Conservation (phyloP, 495 filamentous ascomycete species). For the Cercophora newfieldiana region DNA sequence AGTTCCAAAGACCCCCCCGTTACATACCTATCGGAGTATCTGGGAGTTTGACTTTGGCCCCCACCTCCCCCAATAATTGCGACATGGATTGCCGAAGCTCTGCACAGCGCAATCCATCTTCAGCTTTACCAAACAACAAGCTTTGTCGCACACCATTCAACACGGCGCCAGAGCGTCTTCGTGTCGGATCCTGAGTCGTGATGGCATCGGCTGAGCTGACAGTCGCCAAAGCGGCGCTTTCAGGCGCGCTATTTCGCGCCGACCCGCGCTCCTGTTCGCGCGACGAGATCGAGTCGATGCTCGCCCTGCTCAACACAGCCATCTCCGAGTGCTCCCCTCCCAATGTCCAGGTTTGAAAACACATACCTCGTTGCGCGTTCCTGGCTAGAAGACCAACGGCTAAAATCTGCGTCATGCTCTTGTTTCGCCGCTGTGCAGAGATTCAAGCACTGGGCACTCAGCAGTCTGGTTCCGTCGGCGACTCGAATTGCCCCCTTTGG, state of each 20-base stretch:
- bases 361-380: constrained; percentile 52
- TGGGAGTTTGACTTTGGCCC: neutral
- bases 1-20: neutral
- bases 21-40: neutral
- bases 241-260: constrained; percentile 70
- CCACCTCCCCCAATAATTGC: neutral
- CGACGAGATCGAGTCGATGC: constrained; percentile 72
- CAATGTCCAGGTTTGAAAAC: constrained; percentile 95
- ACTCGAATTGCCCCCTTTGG: constrained; percentile 65
- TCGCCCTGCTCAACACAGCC: constrained; percentile 64
- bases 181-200: neutral
- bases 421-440: constrained; percentile 54
- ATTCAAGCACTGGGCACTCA: constrained; percentile 84
- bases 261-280: constrained; percentile 70
- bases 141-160: neutral
- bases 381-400: constrained; percentile 53
- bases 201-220: constrained; percentile 77
- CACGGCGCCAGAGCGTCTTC: neutral
- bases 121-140: neutral
- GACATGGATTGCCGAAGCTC: neutral
- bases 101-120: neutral
- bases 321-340: constrained; percentile 72
- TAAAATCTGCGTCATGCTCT: constrained; percentile 51
- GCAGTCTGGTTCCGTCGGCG: constrained; percentile 66
- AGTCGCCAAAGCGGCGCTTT: constrained; percentile 79